Evolutionary conservation across 169 alveolate species (phyloP), one percentile per base, ranked within the genome.

Genomic region (Eimeria acervulina): DNA sequence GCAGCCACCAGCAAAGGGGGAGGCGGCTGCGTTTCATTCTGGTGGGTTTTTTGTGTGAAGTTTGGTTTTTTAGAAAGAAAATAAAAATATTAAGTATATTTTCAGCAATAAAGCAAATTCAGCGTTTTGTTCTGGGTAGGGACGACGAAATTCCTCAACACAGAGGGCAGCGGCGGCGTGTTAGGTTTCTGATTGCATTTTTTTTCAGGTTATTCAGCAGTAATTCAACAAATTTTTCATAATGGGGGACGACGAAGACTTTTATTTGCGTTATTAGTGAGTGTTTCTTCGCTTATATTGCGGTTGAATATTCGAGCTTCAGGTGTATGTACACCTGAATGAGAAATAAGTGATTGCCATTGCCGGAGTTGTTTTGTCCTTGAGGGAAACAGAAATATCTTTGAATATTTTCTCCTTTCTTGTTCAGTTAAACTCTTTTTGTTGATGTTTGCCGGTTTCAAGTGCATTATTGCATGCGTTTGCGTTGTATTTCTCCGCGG

Each of bases 191-290:
- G 55, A 47, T 61, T 19, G 1, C 26, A 10, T 55, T 17, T 26
- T 61, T 61, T 26, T 61, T 61, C 72, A 23, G 72, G 13, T 6
- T 19, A 26, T 74, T 36, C 15, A 38, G 21, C 0, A 36, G 19
- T 28, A n/a, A 12, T 42, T 47, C 33, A 78, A 2, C 68, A 2
- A 72, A 78, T 23, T 78, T 33, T 28, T 5, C 52, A 83, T 4
- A 83, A 83, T 83, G 91, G 91, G 91, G 74, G 96, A 94, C 8
- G 95, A 85, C 26, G 91, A 94, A 38, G 96, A 94, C 17, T 94
- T 94, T 70, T 94, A 94, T 51, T 42, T 94, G 89, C 96, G 96
- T 8, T 94, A 94, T 89, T 94, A 94, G 96, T 94, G 59, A 84
- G 96, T 59, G 4, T 40, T 26, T 61, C 2, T 23, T 21, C 63